These are phyloP conservation scores for Casuarina equisetifolia DNA, from an alignment of 306 rosid genomes.

Conservation along the genomic window DNA sequence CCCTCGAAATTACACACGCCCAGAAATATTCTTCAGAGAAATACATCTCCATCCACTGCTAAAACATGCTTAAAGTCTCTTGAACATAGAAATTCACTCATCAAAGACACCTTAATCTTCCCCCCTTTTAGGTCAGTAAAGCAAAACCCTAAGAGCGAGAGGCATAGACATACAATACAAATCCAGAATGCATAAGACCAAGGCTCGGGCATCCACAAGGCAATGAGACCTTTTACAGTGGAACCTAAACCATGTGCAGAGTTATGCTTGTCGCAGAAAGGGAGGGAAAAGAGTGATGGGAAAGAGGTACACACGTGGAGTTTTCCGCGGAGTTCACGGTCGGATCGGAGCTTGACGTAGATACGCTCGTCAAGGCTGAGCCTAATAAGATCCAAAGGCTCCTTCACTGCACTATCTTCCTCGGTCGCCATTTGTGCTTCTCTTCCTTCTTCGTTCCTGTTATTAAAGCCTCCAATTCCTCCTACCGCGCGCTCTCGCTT, in stretches of 20 bases:
- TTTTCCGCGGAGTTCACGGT: conserved; percentile 96
- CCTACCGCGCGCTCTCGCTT: not conserved
- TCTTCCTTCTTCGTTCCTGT: not conserved
- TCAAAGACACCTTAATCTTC: not conserved
- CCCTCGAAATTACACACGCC: not conserved
- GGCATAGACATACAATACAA: not conserved
- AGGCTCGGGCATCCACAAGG: not conserved
- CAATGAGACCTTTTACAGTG: not conserved
- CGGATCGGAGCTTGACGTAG: conserved; percentile 96
- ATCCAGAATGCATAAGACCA: not conserved
- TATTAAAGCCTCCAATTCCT: not conserved
- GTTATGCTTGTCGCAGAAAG: not conserved
- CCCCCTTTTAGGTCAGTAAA: not conserved
- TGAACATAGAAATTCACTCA: not conserved
- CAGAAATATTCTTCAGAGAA: not conserved
- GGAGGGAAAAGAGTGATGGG: not conserved
- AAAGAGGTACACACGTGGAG: conserved; percentile 61
- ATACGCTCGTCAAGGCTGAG: conserved; percentile 99
- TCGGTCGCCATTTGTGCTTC: conserved; percentile 60
- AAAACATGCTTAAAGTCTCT: not conserved
- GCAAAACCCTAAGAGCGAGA: not conserved
- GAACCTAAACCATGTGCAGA: not conserved
- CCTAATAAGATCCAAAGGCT: conserved; percentile 96
- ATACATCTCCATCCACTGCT: not conserved
- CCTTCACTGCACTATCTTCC: conserved; percentile 98